Percentiles rank a stretch among this genome's conserved stretches.
These are phyloP conservation scores for Fistulinella staudtii DNA, from an alignment of 1,284 basidiomycete species.

Conservation along the genomic window DNA sequence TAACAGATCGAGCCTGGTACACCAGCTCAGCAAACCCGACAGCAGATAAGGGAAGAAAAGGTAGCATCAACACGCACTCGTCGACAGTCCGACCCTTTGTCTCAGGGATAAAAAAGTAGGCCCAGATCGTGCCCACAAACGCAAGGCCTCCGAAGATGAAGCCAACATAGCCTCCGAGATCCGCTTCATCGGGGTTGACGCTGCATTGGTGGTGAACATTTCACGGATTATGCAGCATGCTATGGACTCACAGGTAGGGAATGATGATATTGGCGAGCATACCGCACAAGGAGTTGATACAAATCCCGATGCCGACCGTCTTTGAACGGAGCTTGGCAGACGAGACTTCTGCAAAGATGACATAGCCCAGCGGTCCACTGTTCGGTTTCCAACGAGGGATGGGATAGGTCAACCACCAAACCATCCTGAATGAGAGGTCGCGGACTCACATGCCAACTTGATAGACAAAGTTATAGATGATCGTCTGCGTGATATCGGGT, in stretches of 20 bases:
- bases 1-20: conserved; percentile 26
- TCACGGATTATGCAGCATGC: background rate
- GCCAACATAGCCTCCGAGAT: conserved; percentile 30
- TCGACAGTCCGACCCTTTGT: conserved; percentile 30
- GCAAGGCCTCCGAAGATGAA: conserved; percentile 29
- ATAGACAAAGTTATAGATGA: conserved; percentile 29
- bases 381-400: background rate
- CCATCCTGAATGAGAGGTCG: too few relatives aligned
- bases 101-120: conserved; percentile 28
- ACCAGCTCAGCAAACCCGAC: too few relatives aligned
- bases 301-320: conserved; percentile 28
- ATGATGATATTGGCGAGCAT: conserved; percentile 24
- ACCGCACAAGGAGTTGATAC: conserved; percentile 22
- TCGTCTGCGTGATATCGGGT: conserved; percentile 14
- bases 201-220: background rate
- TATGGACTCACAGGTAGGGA: conserved; percentile 26
- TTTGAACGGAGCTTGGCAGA: conserved; percentile 32
- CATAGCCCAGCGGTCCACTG: conserved; percentile 28
- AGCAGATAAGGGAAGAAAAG: too few relatives aligned
- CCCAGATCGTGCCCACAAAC: conserved; percentile 20
- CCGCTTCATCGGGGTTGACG: conserved; percentile 27
- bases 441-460: conserved; percentile 21
- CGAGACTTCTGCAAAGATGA: conserved; percentile 29
- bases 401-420: too few relatives aligned
- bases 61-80: too few relatives aligned